These are phyloP conservation scores for Cyamopsis tetragonoloba DNA, from an alignment of 306 rosid genomes.

Conservation along the genomic window DNA sequence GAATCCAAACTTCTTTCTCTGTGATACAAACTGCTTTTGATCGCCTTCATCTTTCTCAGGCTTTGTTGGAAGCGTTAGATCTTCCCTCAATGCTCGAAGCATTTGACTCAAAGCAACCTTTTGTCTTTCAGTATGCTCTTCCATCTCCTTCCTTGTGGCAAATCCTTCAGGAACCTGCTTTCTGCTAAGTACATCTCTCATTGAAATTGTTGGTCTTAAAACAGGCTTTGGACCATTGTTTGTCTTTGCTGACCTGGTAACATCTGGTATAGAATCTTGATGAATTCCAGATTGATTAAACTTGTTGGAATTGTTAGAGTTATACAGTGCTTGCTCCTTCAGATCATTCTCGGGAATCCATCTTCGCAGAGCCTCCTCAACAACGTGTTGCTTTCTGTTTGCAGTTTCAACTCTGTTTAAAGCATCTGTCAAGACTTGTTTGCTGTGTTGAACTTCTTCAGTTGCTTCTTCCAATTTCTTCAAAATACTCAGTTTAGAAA, in stretches of 20 bases:
- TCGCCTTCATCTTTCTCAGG: conserved; percentile 54
- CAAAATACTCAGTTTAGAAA: conserved; percentile 53
- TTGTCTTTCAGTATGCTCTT: conserved; percentile 41
- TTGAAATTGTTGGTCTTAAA: conserved; percentile 63
- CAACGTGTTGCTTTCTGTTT: conserved; percentile 64
- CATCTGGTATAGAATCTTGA: conserved; percentile 35
- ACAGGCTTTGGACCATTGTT: conserved; percentile 46
- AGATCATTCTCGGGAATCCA: conserved; percentile 56
- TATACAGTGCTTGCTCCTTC: conserved; percentile 40
- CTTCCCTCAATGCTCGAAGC: conserved; percentile 83
- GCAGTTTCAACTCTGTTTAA: conserved; percentile 74
- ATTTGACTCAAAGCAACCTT: conserved; percentile 93
- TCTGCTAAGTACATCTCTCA: conserved; percentile 90
- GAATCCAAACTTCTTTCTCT: conserved; percentile 88
- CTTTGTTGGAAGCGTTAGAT: conserved; percentile 58
- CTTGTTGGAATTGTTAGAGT: conserved; percentile 33
- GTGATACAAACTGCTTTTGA: conserved; percentile 47
- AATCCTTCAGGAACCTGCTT: conserved; percentile 70
- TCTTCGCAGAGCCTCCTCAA: conserved; percentile 62
- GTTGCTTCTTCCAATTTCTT: conserved; percentile 77
- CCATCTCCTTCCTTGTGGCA: conserved; percentile 47
- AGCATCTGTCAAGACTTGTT: conserved; percentile 74
- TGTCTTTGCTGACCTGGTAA: conserved; percentile 29
- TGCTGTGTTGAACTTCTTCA: conserved; percentile 66
- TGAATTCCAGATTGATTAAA: conserved; percentile 36